Evolutionary conservation across 2,329 filamentous ascomycete species (phyloP), one percentile per base, ranked within the genome.

Genomic region (Talaromyces sp.): DNA sequence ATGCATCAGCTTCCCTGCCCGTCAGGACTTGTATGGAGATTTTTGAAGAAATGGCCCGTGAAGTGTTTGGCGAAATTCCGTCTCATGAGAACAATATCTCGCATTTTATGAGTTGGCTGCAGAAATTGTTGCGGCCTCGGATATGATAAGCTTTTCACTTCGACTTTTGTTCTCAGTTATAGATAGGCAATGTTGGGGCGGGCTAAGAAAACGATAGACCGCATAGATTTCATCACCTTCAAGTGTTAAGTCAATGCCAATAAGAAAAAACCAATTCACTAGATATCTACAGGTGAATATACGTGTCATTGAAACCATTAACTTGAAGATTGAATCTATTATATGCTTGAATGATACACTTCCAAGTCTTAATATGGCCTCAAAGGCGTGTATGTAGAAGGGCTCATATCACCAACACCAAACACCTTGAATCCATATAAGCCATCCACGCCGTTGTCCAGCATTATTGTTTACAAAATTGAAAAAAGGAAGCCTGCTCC

Each of bases 21-120:
- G 53, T 49, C 27, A 71, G 67, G 22, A 70, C 70, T 51, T 72
- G 72, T 19, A 64, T 75, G 4, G 70, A 73, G 28, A 69, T 78
- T 52, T 82, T 88, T 65, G 72, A 72, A 44, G 74, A 81, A 63
- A 77, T 85, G 30, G 56, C 55, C 10, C 39, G 42, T 11, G 57
- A 52, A 28, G 56, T 57, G 27, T 62, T 62, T 32, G 33, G 19
- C 52, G 73, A 88, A 30, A 75, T 80, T 42, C 75, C 74, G 7
- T 67, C 87, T 25, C 82, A 87, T 19, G 70, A 68, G 0, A 66
- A 70, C 22, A 56, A 62, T 17, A 66, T 69, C 30, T 66, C 66
- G 39, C 67, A 65, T 10, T 71, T 75, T 10, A 70, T 75, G 59
- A 61, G 60, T 28, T 78, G 76, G 76, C 65, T 78, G 65, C 69